Evolutionary conservation across 352 stramenopile species (phyloP), one percentile per base, ranked within the genome.

Genomic region (Phytophthora quininea): DNA sequence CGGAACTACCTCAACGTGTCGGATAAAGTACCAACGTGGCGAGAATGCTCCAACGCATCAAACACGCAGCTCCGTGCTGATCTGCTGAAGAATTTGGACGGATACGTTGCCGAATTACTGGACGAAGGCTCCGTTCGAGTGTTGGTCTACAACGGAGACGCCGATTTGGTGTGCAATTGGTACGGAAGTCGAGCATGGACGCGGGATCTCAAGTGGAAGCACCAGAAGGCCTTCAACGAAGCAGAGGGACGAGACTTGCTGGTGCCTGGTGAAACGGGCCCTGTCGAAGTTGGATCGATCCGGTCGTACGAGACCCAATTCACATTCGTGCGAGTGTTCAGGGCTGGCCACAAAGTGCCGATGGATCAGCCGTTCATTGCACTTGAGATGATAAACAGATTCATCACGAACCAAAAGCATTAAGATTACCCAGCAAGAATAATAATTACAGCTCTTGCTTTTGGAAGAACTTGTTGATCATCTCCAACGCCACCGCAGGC

Each of bases 381-480:
- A 24, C 19, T 24, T 24, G 19, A 24, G 19, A 24, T 24, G 19
- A 24, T 24, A 24, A 24, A 24, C 19, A 24, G 19, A 24, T 24
- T 24, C 19, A 24, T 24, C 19, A 24, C 19, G 19, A 24, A 24
- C 19, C 19, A 24, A 24, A 24, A 24, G 19, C 19, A 24, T 24
- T 24, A 24, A 24, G 19, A 24, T 24, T 24, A 24, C 19, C 19
- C 19, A 24, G 19, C 19, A 24, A 24, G 19, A 24, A 24, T 24
- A 24, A 24, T 24, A 24, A 24, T 24, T 24, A 24, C 19, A 24
- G 19, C 19, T 24, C 19, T 24, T 24, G 19, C 19, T 24, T 24
- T 24, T 24, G 19, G 19, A 97, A 80, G 67, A 98, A 98, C 15
- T 71, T 84, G 61, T 90, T 96, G 58, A 98, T 84, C 90, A 98